A percentile compares a stretch with the other conserved stretches of the same genome.
Conservation (phyloP, 768 basidiomycete species). For the Tricholomella constricta region DNA sequence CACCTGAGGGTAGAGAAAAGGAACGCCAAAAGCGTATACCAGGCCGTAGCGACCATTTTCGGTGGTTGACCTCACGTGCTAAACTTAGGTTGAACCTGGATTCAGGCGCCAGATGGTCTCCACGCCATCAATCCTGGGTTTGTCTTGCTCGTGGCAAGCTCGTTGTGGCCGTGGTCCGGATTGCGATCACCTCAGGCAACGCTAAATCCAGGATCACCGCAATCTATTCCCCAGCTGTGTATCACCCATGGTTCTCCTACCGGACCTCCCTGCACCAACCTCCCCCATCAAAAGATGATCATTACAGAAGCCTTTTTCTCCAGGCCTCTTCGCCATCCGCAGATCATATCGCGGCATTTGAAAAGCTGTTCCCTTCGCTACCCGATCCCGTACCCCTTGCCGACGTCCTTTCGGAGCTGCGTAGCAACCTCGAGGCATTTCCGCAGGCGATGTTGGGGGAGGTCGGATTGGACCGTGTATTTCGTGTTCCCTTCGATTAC, state of each 20-base stretch:
- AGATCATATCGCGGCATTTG: constrained; percentile 45
- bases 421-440: constrained; percentile 57
- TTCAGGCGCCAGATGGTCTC: too few species aligned
- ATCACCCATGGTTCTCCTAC: constrained; percentile 96
- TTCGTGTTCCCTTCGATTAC: constrained; percentile 68
- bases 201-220: too few species aligned
- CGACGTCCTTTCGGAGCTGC: constrained; percentile 61
- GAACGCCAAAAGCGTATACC: too few species aligned
- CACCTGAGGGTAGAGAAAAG: too few species aligned
- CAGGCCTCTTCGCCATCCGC: constrained; percentile 21
- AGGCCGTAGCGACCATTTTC: too few species aligned
- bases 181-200: too few species aligned
- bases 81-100: too few species aligned
- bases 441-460: constrained; percentile 88
- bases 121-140: too few species aligned
- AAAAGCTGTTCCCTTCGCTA: constrained; percentile 59
- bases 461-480: constrained; percentile 85
- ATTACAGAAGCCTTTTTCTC: constrained; percentile 76
- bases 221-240: too few species aligned
- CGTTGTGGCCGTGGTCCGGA: too few species aligned
- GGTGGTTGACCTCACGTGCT: too few species aligned
- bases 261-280: constrained; percentile 59
- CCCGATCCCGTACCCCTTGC: constrained; percentile 71
- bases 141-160: too few species aligned
- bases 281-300: constrained; percentile 57